phyloP scores from a whole-genome alignment of 1,284 basidiomycete genomes.

The Puccinia triticina region DNA sequence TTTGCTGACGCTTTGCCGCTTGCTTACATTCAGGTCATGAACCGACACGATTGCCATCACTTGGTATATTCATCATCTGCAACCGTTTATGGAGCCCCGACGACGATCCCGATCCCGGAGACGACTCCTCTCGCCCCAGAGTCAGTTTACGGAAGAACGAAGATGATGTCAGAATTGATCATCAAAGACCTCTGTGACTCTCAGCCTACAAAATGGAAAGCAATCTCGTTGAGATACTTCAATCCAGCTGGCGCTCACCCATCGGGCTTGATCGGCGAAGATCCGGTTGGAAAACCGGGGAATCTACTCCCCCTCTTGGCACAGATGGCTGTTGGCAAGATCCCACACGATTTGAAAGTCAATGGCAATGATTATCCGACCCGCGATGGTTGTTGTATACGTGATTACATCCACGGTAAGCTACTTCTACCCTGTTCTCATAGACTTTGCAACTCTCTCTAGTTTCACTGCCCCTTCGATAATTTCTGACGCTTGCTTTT shows the following conservation, averaged over 20 bases:
- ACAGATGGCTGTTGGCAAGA: constrained; percentile 91
- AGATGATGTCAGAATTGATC: constrained; percentile 89
- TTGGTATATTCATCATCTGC: constrained; percentile 98
- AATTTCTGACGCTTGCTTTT: background rate
- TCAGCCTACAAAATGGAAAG: constrained; percentile 73
- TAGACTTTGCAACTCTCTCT: background rate
- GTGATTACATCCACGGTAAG: constrained; percentile 85
- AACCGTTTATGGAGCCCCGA: constrained; percentile 97
- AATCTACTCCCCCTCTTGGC: constrained; percentile 92
- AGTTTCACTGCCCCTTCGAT: background rate
- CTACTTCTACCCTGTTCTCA: background rate
- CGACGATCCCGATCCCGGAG: constrained; percentile 91
- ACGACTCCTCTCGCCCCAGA: constrained; percentile 83
- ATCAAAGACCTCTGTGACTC: constrained; percentile 85
- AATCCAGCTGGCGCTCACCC: constrained; percentile 96
- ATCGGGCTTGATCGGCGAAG: constrained; percentile 92
- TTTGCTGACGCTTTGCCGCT: constrained; percentile 53
- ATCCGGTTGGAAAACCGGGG: constrained; percentile 89
- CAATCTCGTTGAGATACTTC: constrained; percentile 80
- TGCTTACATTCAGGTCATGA: constrained; percentile 70
- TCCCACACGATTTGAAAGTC: constrained; percentile 81
- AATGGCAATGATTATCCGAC: constrained; percentile 99
- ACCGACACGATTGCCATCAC: constrained; percentile 76
- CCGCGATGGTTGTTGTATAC: constrained; percentile 90
- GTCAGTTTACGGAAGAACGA: constrained; percentile 92